Percentiles rank a stretch among this genome's conserved stretches.
Evolutionary conservation across 176 grass and related monocot species (phyloP).

Genomic region (Phragmites australis): DNA sequence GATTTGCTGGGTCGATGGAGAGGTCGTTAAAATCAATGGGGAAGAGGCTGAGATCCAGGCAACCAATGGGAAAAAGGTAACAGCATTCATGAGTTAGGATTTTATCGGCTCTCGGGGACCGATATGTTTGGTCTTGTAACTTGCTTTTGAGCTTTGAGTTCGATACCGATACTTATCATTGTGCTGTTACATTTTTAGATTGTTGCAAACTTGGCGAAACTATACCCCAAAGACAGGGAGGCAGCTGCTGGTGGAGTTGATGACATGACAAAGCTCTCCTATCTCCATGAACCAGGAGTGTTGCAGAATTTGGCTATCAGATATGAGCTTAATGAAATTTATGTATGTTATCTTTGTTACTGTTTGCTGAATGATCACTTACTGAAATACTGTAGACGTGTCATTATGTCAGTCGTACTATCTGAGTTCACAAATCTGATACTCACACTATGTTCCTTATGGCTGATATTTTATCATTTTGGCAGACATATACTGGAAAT

Average conservation of each 20-base stretch:
- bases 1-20: constrained; percentile 79
- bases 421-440: constrained; percentile 28
- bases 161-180: constrained; percentile 1
- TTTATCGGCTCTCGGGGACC: background rate
- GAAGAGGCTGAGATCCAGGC: constrained; percentile 72
- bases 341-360: constrained; percentile 56
- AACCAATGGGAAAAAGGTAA: constrained; percentile 78
- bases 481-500: constrained; percentile 97
- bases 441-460: background rate
- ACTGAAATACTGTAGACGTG: background rate
- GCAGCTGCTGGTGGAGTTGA: constrained; percentile 92
- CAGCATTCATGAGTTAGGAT: background rate
- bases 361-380: constrained; percentile 13
- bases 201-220: constrained; percentile 65
- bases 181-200: constrained; percentile 52
- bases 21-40: constrained; percentile 86
- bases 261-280: constrained; percentile 99
- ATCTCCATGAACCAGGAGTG: constrained; percentile 97
- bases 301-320: constrained; percentile 80
- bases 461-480: constrained; percentile 26
- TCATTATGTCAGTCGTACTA: background rate
- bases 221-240: constrained; percentile 99
- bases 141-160: background rate
- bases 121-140: background rate
- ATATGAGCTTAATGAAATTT: constrained; percentile 99